Conservation (phyloP, 2,329 filamentous ascomycete genomes). For the Aspergillus chevalieri region DNA sequence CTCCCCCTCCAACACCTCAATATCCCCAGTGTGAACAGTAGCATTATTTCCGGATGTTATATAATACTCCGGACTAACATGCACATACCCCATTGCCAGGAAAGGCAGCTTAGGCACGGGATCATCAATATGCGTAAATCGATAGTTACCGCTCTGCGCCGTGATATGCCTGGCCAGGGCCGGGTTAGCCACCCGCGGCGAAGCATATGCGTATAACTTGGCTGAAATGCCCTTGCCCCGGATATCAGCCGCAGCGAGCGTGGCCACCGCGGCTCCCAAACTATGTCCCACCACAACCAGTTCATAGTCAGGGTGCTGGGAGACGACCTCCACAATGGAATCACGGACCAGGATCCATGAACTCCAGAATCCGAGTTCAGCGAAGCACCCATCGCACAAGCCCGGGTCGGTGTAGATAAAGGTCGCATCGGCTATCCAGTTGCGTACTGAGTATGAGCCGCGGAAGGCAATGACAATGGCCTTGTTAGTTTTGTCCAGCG, state of each 20-base stretch:
- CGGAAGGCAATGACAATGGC: slow-evolving; percentile 34
- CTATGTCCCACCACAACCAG: slow-evolving; percentile 56
- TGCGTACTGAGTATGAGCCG: slow-evolving; percentile 30
- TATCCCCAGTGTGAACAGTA: slow-evolving; percentile 13
- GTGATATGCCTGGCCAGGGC: slow-evolving; percentile 51
- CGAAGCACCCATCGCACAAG: slow-evolving; percentile 40
- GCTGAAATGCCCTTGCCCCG: slow-evolving; percentile 42
- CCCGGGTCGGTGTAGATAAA: slow-evolving; percentile 24
- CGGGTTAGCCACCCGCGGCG: slow-evolving; percentile 59
- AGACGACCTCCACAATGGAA: slow-evolving; percentile 23
- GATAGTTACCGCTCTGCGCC: slow-evolving; percentile 49
- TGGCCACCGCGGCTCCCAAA: slow-evolving; percentile 60
- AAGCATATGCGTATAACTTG: slow-evolving; percentile 62
- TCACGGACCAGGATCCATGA: slow-evolving; percentile 36
- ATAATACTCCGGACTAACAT: slow-evolving; percentile 65
- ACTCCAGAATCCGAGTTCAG: slow-evolving; percentile 42
- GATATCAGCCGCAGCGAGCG: slow-evolving; percentile 53
- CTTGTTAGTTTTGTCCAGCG: slow-evolving; percentile 41
- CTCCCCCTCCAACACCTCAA: slow-evolving; percentile 17
- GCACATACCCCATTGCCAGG: slow-evolving; percentile 54
- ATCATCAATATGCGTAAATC: slow-evolving; percentile 62
- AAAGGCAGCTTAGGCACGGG: slow-evolving; percentile 64
- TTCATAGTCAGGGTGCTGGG: slow-evolving; percentile 27
- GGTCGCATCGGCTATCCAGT: slow-evolving; percentile 21
- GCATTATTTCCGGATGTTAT: slow-evolving; percentile 32